Evolutionary conservation across 345 rosid species (phyloP), one percentile per base, ranked within the genome.

Genomic region (Carallia brachiata): DNA sequence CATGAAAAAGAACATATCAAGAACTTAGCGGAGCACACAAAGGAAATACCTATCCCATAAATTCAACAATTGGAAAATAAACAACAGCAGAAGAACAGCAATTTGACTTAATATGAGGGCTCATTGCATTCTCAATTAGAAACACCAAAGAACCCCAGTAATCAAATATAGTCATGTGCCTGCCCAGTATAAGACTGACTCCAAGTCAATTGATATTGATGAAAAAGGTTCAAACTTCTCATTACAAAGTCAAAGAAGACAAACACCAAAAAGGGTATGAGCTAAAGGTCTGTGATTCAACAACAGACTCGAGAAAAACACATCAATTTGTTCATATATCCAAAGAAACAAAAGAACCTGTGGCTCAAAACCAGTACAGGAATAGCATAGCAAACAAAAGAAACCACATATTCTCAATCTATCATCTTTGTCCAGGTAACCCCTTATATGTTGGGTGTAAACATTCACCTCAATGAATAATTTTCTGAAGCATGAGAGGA

Each of bases 321-420:
- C 71, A 63, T 32, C 73, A 65, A 56, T 4, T 76, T 57, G 23
- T n/a, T 50, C 61, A 59, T 73, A 4, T 52, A 39, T 52, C 69
- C 70, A 64, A 64, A 66, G 48, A 61, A 66, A 34, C 27, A 60
- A 60, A 73, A 27, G 60, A 65, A 68, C 30, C 18, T 9, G 63
- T 53, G 36, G 62, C 47, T 68, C 68, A 50, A 68, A 74, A 75
- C 65, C 66, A 70, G 76, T 50, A 76, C 31, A 61, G 70, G 81
- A 68, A 63, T 72, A 78, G 57, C 68, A 82, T 0, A 62, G 34
- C 70, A 70, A 61, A 73, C 62, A 57, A 70, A 55, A 76, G 63
- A 74, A 5, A 23, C 23, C 79, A 63, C 30, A 71, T 28, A 73
- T 60, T 73, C 53, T 61, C 47, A 70, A 69, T 78, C 70, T 54